Base-by-base conservation (phyloP, 2,329 filamentous ascomycete species). In the Colletotrichum gigasporum region DNA sequence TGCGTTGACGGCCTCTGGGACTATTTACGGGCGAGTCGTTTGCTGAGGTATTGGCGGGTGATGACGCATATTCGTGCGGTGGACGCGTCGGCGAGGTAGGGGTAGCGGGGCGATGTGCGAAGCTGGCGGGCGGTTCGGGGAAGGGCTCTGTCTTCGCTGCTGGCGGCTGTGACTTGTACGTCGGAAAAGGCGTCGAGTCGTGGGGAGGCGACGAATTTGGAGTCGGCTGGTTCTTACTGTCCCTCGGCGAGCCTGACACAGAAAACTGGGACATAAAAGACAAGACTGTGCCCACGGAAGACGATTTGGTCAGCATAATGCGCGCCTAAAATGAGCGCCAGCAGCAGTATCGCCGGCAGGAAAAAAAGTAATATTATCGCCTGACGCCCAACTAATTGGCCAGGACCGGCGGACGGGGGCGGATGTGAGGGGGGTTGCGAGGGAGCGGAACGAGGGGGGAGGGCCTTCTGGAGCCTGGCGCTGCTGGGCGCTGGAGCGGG, bases 221-320 rank as follows among this genome's bases (percentile, higher is more conserved):
- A 22, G 82, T 79, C 37, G 81, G 78, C 68, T 78, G 56, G 30
- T 57, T 58, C 54, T 50, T 71, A 54, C 69, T 77, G 71, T 80
- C 77, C 69, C 71, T 73, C 64, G 77, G 73, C 64, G 79, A 77
- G 69, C 80, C 81, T 69, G 90, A 91, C 82, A 91, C 82, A 69
- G 90, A 91, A 82, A 92, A 90, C 79, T 90, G 88, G 77, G 91
- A 93, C 86, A 96, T 95, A 80, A 96, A 96, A 71, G 93, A 96
- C 71, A 94, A 84, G 61, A 97, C 93, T 96, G 76, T 68, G 58
- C 59, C 62, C 51, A 62, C 41, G 12, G 63, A 57, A 52, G 63
- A 26, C 26, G 62, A 64, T 39, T 62, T 65, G 51, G 63, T 65
- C 44, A 65, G 63, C 63, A 65, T 65, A 47, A 51, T 65, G 51